Evolutionary conservation across 2,329 filamentous ascomycete genomes (phyloP), one percentile per base, ranked within the genome.

Genomic region (Macroventuria anomochaeta): DNA sequence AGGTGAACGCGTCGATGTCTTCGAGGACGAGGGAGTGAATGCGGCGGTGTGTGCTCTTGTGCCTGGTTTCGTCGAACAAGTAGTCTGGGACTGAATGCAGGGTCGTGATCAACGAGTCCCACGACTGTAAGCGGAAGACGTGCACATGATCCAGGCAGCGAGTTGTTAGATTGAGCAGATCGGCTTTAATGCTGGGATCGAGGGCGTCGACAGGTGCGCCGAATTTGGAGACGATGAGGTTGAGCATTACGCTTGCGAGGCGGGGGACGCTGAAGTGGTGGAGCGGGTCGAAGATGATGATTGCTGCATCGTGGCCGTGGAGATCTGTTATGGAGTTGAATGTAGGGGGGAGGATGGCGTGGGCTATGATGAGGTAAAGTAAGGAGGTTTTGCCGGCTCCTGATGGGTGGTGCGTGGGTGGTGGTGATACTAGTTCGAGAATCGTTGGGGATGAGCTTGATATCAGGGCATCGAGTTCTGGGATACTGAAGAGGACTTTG

Each of bases 341-440:
- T 1, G 61, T 57, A 17, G 55, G 3, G 0, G 84, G 83, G 0
- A 88, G 75, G 7, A 85, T 74, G 28, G 81, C 78, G 8, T 77
- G 63, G 2, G 80, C 78, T 23, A 77, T 77, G 33, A 87, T 70
- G 54, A 83, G 78, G 70, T 87, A 85, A 29, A 88, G 73, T 0
- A 88, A 66, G 29, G 83, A 80, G 1, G 85, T 83, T 70, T 86
- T 87, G 8, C 85, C 85, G 10, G 78, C 74, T 21, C 78, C 79
- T 3, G 83, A 68, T 8, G 64, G 57, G 36, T 71, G 65, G 44
- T 68, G 54, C 74, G 11, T 51, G 26, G 57, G 23, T 40, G 74
- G 73, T 29, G 75, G 71, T 43, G 83, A 83, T 17, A 80, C 77
- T 38, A 88, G 74, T 64, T 87, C 84, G 43, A 87, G 60, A 5